These are phyloP conservation scores for Pythium angustatum DNA, from an alignment of 352 stramenopile genomes.

Conservation along the genomic window DNA sequence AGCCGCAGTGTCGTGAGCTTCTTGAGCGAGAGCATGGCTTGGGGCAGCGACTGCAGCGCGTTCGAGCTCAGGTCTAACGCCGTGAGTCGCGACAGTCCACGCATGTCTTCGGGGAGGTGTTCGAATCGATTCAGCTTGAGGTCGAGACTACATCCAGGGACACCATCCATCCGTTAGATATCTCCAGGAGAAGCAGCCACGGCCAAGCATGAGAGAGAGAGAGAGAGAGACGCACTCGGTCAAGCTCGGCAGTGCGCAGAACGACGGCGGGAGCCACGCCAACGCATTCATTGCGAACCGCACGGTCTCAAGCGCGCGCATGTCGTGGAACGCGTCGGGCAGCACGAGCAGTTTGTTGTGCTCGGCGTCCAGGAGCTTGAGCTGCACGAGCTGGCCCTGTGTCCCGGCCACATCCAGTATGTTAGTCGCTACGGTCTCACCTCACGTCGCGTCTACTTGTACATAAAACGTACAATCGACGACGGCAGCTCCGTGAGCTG, in stretches of 20 bases:
- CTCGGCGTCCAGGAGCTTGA: slow-evolving; percentile 64
- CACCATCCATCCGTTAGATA: background rate
- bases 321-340: slow-evolving; percentile 52
- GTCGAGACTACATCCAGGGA: slow-evolving; percentile 40
- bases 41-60: slow-evolving; percentile 45
- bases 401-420: too few relatives aligned
- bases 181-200: background rate
- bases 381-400: slow-evolving; percentile 53
- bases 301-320: slow-evolving; percentile 48
- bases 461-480: slow-evolving; percentile 52
- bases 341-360: slow-evolving; percentile 69
- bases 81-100: slow-evolving; percentile 41
- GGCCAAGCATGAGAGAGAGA: background rate
- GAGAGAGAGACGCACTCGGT: slow-evolving; percentile 41
- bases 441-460: slow-evolving; percentile 7
- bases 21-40: slow-evolving; percentile 47
- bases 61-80: slow-evolving; percentile 68
- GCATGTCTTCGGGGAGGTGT: slow-evolving; percentile 45
- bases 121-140: slow-evolving; percentile 73
- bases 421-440: too few relatives aligned
- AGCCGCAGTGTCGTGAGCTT: slow-evolving; percentile 51
- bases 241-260: slow-evolving; percentile 50
- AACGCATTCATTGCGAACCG: slow-evolving; percentile 65
- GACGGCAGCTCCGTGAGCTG: slow-evolving; percentile 57
- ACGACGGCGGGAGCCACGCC: slow-evolving; percentile 46